Evolutionary conservation across 2,329 filamentous ascomycete species (phyloP), one percentile per base, ranked within the genome.

Genomic region (Fusarium sterilihyphosum): DNA sequence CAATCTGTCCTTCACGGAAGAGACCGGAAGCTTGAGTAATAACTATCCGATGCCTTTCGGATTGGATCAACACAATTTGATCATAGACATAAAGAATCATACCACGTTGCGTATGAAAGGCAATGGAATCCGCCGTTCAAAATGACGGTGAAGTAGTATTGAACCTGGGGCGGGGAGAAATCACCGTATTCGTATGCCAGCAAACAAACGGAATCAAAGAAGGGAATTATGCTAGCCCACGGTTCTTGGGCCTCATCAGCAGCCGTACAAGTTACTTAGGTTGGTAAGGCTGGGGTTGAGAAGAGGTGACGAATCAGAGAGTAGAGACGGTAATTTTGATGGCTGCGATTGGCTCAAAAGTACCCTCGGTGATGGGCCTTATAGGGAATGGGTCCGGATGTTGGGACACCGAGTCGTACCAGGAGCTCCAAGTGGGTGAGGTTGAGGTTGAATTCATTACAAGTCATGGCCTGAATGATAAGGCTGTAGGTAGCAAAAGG

Each of bases 321-420:
- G 16, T 26, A 52, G 65, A 33, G 59, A 62, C 80, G 67, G 78
- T 81, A 81, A 81, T 82, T 78, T 78, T 67, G 59, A 43, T 37
- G 50, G 37, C 20, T 65, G 29, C 70, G 57, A 82, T 82, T 82
- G 80, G 79, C 38, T 57, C n/a, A 54, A 47, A 49, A 54, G 33
- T 22, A 38, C 44, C 41, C 54, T 54, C 52, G 56, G 50, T 6
- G 41, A 47, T 33, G 53, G 44, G 60, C 47, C 44, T n/a, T 50
- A 46, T 17, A 65, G 41, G 38, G 61, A 57, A 73, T 65, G 65
- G 69, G 69, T 65, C 67, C 77, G 77, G 77, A 78, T 80, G 72
- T 78, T 73, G 65, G 60, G 65, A 60, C 61, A 61, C 77, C 74
- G 73, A 65, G 72, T 78, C 75, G 78, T 74, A 70, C 77, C 73